phyloP scores from a whole-genome alignment of 164 flowering plant species.

The Tetrastigma voinierianum region DNA sequence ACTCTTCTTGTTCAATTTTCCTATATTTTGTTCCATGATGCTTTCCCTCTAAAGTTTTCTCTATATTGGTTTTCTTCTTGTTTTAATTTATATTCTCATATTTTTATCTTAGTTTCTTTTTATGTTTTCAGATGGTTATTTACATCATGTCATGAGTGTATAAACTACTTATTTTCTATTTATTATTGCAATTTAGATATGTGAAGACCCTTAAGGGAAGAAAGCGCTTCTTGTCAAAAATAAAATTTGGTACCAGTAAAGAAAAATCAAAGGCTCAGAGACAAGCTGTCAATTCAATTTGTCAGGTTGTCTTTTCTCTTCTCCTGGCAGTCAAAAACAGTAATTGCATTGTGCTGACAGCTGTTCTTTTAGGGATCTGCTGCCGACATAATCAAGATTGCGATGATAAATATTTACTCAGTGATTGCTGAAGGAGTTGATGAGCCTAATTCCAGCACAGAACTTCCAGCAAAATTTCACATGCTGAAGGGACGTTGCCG shows the following conservation, averaged over 20 bases:
- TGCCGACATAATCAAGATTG: slow-evolving; percentile 95
- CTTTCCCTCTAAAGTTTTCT: not conserved
- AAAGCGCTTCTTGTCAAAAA: slow-evolving; percentile 82
- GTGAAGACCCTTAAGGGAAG: slow-evolving; percentile 84
- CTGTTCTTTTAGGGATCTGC: slow-evolving; percentile 77
- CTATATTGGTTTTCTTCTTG: not conserved
- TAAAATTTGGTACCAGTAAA: slow-evolving; percentile 67
- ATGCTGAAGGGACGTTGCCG: slow-evolving; percentile 77
- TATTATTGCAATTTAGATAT: slow-evolving; percentile 40
- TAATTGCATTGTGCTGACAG: slow-evolving; percentile 8
- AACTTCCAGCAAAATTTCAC: slow-evolving; percentile 32
- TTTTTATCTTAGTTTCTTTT: too few relatives aligned
- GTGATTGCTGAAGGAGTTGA: slow-evolving; percentile 49
- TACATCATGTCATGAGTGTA: too few relatives aligned
- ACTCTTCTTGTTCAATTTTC: not conserved
- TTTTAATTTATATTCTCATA: not conserved
- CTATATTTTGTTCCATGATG: not conserved
- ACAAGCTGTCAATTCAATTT: slow-evolving; percentile 97
- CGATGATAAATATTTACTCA: slow-evolving; percentile 78
- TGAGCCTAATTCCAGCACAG: slow-evolving; percentile 20
- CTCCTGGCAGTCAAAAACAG: not conserved
- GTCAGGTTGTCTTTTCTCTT: slow-evolving; percentile 57
- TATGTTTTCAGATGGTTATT: too few relatives aligned
- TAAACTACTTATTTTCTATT: too few relatives aligned
- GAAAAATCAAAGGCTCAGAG: slow-evolving; percentile 97